These are phyloP conservation scores for Isatis lusitanica DNA, from an alignment of 441 rosid genomes.

Conservation along the genomic window DNA sequence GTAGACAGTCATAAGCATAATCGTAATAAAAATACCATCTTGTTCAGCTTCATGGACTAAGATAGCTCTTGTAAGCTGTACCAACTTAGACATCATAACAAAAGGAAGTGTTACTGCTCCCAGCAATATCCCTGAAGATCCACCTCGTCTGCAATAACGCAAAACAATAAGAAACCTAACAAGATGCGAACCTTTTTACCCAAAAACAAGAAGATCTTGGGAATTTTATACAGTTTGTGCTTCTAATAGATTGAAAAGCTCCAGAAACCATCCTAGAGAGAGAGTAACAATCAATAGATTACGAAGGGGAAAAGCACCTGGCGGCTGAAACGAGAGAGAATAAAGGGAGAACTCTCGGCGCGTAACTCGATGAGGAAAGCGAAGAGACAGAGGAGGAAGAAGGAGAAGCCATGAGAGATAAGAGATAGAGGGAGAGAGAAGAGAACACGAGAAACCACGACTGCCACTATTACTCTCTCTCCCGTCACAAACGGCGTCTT, in stretches of 20 bases:
- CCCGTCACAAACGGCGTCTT: slow-evolving; percentile 54
- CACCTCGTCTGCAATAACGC: slow-evolving; percentile 59
- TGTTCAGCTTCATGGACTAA: slow-evolving; percentile 47
- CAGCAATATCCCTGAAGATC: slow-evolving; percentile 82
- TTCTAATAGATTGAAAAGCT: neutral
- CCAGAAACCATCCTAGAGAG: no score
- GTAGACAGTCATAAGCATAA: neutral
- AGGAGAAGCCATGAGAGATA: slow-evolving; percentile 62
- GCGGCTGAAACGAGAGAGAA: slow-evolving; percentile 52
- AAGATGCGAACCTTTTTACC: neutral
- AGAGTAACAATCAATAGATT: neutral
- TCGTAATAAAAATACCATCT: slow-evolving; percentile 46
- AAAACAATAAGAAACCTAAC: neutral
- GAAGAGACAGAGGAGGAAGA: slow-evolving; percentile 56
- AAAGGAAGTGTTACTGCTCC: slow-evolving; percentile 84
- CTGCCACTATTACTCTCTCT: slow-evolving; percentile 76
- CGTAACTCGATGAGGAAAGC: slow-evolving; percentile 68
- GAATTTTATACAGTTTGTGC: neutral
- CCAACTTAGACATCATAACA: slow-evolving; percentile 70
- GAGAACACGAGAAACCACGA: slow-evolving; percentile 54
- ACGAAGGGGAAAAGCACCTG: slow-evolving; percentile 43
- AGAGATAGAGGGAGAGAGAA: slow-evolving; percentile 60
- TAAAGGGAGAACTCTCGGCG: slow-evolving; percentile 43
- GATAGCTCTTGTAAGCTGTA: slow-evolving; percentile 76
- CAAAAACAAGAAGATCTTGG: neutral